Percentiles rank a stretch among this genome's conserved stretches.
Conservation (phyloP, 805 yeast species). For the Trichomonascus vanleenenianus region DNA sequence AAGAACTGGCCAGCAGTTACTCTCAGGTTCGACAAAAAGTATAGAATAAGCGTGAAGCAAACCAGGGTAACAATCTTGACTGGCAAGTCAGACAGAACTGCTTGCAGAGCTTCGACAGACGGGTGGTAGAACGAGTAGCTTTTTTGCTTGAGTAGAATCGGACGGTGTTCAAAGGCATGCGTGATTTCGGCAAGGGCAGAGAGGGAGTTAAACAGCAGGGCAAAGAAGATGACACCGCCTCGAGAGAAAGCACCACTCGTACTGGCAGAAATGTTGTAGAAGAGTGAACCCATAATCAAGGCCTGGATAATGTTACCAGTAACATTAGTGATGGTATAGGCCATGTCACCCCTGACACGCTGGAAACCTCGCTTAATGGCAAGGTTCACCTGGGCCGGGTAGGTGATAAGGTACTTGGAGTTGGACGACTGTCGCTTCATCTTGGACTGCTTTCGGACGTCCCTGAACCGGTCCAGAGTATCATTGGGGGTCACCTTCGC, state of each 20-base stretch:
- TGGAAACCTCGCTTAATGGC: constrained; percentile 47
- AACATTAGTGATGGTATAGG: constrained; percentile 39
- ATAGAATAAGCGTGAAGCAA: constrained; percentile 41
- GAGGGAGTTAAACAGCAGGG: constrained; percentile 54
- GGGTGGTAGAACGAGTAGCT: constrained; percentile 67
- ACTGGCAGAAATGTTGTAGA: constrained; percentile 41
- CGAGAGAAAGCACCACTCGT: constrained; percentile 56
- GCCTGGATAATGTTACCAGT: constrained; percentile 47
- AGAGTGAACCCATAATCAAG: constrained; percentile 58
- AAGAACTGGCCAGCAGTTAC: constrained; percentile 48
- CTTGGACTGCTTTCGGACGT: constrained; percentile 33
- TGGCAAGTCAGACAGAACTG: constrained; percentile 55
- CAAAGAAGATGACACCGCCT: constrained; percentile 56
- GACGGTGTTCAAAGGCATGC: constrained; percentile 42
- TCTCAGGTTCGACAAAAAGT: constrained; percentile 49
- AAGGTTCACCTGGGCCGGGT: constrained; percentile 41
- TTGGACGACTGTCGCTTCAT: constrained; percentile 31
- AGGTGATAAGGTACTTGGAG: constrained; percentile 40
- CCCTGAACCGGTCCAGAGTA: constrained; percentile 31
- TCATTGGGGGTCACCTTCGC: constrained; percentile 23
- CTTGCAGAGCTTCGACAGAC: constrained; percentile 62
- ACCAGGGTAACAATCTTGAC: constrained; percentile 42
- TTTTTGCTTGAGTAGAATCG: constrained; percentile 63
- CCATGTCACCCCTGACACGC: constrained; percentile 49
- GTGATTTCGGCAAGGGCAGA: constrained; percentile 50